Base-by-base conservation (phyloP, 441 rosid genomes). In the Erodium chrysanthum region DNA sequence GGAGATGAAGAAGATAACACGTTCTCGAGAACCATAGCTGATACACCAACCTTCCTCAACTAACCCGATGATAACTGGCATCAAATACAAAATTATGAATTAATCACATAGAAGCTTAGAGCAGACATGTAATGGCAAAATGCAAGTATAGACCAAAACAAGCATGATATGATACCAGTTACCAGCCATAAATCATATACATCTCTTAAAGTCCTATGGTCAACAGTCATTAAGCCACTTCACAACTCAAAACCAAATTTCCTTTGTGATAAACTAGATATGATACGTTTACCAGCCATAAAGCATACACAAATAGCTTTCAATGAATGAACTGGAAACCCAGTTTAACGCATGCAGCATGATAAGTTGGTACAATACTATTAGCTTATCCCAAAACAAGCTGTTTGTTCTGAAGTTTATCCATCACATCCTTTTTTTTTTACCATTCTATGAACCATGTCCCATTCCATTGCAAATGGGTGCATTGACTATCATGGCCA, bases 21-120 rank as follows among this genome's bases (percentile, higher is more conserved):
- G 65, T 79, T 78, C 67, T 93, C 97, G 15, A 88, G 88, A 77
- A 80, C 94, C 98, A 87, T 89, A 2, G 64, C 75, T 70, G 17
- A 31, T 71, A 46, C 44, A 44, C 40, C 20, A 29, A 64, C 54
- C 73, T 59, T 65, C 68, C 65, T 72, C 50, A 12, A 25, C 63
- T 71, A 65, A 74, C 80, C 84, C 77, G 82, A 64, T 79, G 82
- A 64, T 69, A 75, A 4, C 11, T 66, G 2, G 66, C 29, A 62
- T 52, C 65, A 31, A 20, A 52, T 15, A 12, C 3, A 17, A 52
- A 52, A 5, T 15, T 17, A 52, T 15, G 59, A 10, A 52, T 17
- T 15, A 52, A 52, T 52, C 9, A 52, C 21, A 52, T 3, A 17
- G 17, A 52, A 52, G 21, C 21, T 7, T 52, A 52, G 17, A 15